Base-by-base conservation (phyloP, 2,329 filamentous ascomycete species). In the Ceratocystis smalleyi region DNA sequence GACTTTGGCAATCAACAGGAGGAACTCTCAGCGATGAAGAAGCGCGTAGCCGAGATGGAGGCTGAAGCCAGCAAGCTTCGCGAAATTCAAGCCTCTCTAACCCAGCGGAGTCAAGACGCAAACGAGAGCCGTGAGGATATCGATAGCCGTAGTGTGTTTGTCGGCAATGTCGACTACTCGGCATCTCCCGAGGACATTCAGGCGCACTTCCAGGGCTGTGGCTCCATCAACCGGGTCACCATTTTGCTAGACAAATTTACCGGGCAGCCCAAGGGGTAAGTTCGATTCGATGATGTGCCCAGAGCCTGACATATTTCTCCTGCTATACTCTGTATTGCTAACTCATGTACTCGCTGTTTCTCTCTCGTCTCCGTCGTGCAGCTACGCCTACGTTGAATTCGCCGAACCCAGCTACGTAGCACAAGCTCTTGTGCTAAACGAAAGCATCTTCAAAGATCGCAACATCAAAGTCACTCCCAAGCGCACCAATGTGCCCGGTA, bases 341-440 rank as follows among this genome's bases (percentile, higher is more conserved):
- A 35, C 45, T 54, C 30, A 30, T 40, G 4, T 43, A 1, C 27
- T 54, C 24, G 6, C 5, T 63, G 43, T 6, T 55, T 17, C 17
- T 63, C 64, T 69, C 71, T 66, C 70, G 64, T 19, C 45, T 22
- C 45, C 8, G 22, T 57, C 43, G 59, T 69, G 64, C 76, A 96
- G 91, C 69, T 99, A 99, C 77, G 94, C 94, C 72, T 99, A 99
- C 77, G 94, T 99, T 71, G 94, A 99, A 77, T 99, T 99, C 73
- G 87, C 89, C 67, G 94, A 97, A 77, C 91, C 94, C 60, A 91
- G 84, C 75, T 81, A 96, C 67, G 92, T 99, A 68, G 90, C 89
- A 59, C 89, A 95, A 74, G 94, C 94, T 30, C 82, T 99, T 67
- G 91, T 97, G 49, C 80, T 99, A 65, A 97, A 99, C 74, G 94